These are phyloP conservation scores for Aspergillus nidulans DNA, from an alignment of 495 filamentous ascomycete species.

Conservation along the genomic window DNA sequence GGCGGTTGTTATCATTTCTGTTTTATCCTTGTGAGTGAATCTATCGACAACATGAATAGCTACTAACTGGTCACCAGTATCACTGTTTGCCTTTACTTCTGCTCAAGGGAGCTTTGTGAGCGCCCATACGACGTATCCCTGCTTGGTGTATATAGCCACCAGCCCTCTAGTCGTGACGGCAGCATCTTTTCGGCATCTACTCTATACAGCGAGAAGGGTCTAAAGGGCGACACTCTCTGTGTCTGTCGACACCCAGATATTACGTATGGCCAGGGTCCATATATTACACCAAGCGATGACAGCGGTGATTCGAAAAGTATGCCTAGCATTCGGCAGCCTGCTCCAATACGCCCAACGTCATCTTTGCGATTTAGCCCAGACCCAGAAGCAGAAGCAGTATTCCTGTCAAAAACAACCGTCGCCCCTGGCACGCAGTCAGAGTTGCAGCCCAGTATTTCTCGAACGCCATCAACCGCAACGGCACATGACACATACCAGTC, in stretches of 20 bases:
- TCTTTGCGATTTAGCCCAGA: slow-evolving; percentile 31
- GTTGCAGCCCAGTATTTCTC: slow-evolving; percentile 22
- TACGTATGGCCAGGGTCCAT: slow-evolving; percentile 24
- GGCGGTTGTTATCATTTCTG: slow-evolving; percentile 31
- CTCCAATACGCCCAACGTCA: slow-evolving; percentile 29
- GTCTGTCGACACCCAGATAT: slow-evolving; percentile 39
- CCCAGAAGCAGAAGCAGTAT: slow-evolving; percentile 25
- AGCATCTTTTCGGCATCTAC: slow-evolving; percentile 38
- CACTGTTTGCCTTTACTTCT: slow-evolving; percentile 39
- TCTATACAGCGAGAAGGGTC: slow-evolving; percentile 38
- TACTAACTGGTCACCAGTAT: slow-evolving; percentile 21
- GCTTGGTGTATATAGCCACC: slow-evolving; percentile 34
- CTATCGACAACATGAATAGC: background rate
- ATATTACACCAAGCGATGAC: slow-evolving; percentile 26
- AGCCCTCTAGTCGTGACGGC: slow-evolving; percentile 20
- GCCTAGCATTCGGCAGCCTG: slow-evolving; percentile 34
- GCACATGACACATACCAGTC: slow-evolving; percentile 20
- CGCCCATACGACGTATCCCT: slow-evolving; percentile 41
- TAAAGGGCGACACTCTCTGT: slow-evolving; percentile 40
- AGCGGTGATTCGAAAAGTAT: slow-evolving; percentile 27
- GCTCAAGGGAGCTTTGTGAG: slow-evolving; percentile 38
- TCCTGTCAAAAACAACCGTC: slow-evolving; percentile 27
- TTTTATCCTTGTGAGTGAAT: slow-evolving; percentile 35
- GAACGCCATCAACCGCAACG: slow-evolving; percentile 30
- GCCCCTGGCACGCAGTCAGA: slow-evolving; percentile 24